Evolutionary conservation across 129 eudicot genomes (phyloP), one percentile per base, ranked within the genome.

Genomic region (Pseudognaphalium luteoalbum): DNA sequence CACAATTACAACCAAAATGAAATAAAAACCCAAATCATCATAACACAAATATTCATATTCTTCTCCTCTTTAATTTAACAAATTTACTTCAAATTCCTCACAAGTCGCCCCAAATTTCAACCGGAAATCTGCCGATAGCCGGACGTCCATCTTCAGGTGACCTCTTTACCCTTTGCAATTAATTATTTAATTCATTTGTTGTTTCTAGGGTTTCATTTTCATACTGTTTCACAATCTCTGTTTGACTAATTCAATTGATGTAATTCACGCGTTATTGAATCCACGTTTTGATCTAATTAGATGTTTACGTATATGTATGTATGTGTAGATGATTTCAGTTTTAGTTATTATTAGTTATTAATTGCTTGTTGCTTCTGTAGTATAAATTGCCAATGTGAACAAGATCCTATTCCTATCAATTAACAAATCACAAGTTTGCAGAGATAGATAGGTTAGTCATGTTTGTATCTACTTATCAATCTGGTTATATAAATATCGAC

Each of bases 141-240:
- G 8, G 20, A 29, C 41, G 20, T 8, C 44, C 15, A 56, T 61
- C 81, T 70, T 42, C 76, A 78, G 82, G 82, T 78, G 35, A 42
- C 16, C 81, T 17, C 75, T 58, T 54, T 52, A 52, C 6, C 25
- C 72, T 75, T 75, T 34, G 47, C 29, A 0, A 59, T 39, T 44
- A 9, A 10, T 42, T 10, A 14, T 9, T 42, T 42, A 9, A 42
- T 42, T 42, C 50, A 42, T 70, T 11, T 68, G 3, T 12, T 68
- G 59, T 57, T 77, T 77, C 76, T 78, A 78, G 82, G 77, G 82
- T 78, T 78, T 66, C 77, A 15, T 44, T 42, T 28, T 29, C 50
- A 10, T 41, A 59, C 69, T 68, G 51, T 68, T 68, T 15, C 9
- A 35, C 25, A 14, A 59, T 72, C 41, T 14, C 30, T 7, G 28